Base-by-base conservation (phyloP, 2,329 filamentous ascomycete genomes). In the Sporothrix globosa region DNA sequence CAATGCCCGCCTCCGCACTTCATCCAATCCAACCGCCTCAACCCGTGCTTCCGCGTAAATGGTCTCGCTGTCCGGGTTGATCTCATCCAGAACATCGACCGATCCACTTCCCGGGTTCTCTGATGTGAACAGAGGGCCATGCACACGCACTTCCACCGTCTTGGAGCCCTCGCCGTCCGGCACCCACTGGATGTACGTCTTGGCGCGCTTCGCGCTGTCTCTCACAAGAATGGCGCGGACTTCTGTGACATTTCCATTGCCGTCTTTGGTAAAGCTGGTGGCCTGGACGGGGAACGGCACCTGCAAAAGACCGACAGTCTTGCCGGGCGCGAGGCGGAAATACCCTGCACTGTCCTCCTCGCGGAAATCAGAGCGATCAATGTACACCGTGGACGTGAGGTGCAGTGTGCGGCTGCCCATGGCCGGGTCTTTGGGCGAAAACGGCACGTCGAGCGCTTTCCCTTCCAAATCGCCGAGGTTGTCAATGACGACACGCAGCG, bases 141-240 rank as follows among this genome's bases (percentile, higher is more conserved):
- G 90, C 61, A 96, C 84, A 71, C 94, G 90, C 52, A 88, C 91
- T 79, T 94, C 91, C 13, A 90, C 90, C 74, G 88, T 88, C 14
- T 85, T 85, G 0, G 90, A 86, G 0, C 88, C 90, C 41, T 30
- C 50, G 19, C 65, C 65, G 2, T 67, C 56, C 4, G 89, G 88
- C 4, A 97, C 92, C 95, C 95, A 97, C 77, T 97, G 93, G 78
- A 97, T 97, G 77, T 88, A 92, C 1, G 93, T 90, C 82, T 96
- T 95, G 54, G 90, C 88, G 75, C 88, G 87, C 77, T 90, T 89
- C n/a, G 85, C 87, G 73, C 85, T 87, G 73, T 92, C 91, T 71
- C 91, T 91, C 73, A 92, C 90, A 69, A 89, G 89, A 19, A 85
- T 84, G 17, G 90, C 91, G 41, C 85, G 84, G 71, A 95, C 86